Conservation (phyloP, 352 stramenopile species). For the Globisporangium lucens region DNA sequence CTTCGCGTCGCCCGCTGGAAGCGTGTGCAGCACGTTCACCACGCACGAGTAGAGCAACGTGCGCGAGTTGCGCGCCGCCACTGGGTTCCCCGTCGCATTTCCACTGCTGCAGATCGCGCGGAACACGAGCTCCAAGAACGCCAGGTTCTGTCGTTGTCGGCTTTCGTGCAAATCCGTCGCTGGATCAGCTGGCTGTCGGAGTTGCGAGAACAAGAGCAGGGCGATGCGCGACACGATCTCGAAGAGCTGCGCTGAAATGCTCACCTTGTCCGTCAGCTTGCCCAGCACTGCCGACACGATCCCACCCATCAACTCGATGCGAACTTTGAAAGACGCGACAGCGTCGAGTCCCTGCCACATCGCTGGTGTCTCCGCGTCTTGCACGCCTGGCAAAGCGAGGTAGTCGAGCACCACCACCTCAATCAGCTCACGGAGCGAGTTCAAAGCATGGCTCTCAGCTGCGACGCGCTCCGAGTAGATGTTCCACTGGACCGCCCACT, state of each 20-base stretch:
- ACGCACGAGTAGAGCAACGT: slow-evolving; percentile 78
- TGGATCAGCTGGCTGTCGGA: slow-evolving; percentile 24
- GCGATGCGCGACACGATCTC: slow-evolving; percentile 71
- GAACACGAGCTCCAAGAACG: slow-evolving; percentile 64
- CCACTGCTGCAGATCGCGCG: slow-evolving; percentile 59
- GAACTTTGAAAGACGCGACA: slow-evolving; percentile 54
- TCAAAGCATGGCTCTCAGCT: slow-evolving; percentile 74
- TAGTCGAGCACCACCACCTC: slow-evolving; percentile 82
- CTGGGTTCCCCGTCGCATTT: slow-evolving; percentile 60
- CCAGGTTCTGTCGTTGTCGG: slow-evolving; percentile 32
- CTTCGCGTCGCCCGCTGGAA: slow-evolving; percentile 22
- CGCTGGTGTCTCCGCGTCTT: slow-evolving; percentile 27
- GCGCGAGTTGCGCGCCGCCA: slow-evolving; percentile 69
- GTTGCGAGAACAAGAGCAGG: slow-evolving; percentile 57
- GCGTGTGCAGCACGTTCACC: slow-evolving; percentile 59
- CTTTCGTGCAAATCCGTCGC: slow-evolving; percentile 17
- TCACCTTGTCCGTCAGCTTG: slow-evolving; percentile 55
- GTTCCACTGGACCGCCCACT: slow-evolving; percentile 85
- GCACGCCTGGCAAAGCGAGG: slow-evolving; percentile 40
- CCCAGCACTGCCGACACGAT: slow-evolving; percentile 58
- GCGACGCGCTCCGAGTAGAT: slow-evolving; percentile 81
- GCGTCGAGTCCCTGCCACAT: slow-evolving; percentile 66
- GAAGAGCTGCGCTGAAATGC: slow-evolving; percentile 64
- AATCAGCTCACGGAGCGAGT: slow-evolving; percentile 71
- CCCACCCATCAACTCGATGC: slow-evolving; percentile 55